Evolutionary conservation across 2,329 filamentous ascomycete genomes (phyloP).

Genomic region (Cladorrhinum sp.): DNA sequence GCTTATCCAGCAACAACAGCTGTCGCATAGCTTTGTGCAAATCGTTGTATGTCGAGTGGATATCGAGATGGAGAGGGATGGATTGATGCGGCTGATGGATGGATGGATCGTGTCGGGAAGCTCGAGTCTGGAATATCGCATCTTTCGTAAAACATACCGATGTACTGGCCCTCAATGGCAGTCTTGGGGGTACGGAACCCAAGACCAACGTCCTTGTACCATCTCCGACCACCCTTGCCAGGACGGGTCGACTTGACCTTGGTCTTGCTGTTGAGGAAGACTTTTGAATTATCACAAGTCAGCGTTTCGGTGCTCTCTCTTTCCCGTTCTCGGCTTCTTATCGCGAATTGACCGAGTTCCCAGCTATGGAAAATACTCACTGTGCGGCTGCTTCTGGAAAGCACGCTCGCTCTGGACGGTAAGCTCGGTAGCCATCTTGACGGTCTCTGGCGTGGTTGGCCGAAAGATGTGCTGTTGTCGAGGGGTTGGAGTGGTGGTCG

Average conservation of each 20-base stretch:
- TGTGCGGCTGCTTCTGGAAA: slow-evolving; percentile 99
- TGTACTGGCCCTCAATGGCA: slow-evolving; percentile 98
- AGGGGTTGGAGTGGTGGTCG: slow-evolving; percentile 24
- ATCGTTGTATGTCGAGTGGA: not conserved
- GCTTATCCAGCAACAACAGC: not conserved
- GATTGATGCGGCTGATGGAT: not conserved
- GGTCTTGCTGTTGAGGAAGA: slow-evolving; percentile 98
- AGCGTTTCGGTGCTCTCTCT: slow-evolving; percentile 14
- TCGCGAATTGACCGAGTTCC: slow-evolving; percentile 3
- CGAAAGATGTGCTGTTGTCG: slow-evolving; percentile 36
- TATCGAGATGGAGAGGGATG: not conserved
- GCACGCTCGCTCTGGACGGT: slow-evolving; percentile 99
- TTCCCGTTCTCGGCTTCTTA: slow-evolving; percentile 7
- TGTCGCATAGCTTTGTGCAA: not conserved
- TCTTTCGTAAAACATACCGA: slow-evolving; percentile 67
- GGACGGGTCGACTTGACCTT: slow-evolving; percentile 80
- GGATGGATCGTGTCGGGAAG: slow-evolving; percentile 1
- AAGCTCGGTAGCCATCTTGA: slow-evolving; percentile 94
- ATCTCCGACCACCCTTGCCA: slow-evolving; percentile 89
- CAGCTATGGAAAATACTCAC: slow-evolving; percentile 24
- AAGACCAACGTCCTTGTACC: slow-evolving; percentile 98
- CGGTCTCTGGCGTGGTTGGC: slow-evolving; percentile 41
- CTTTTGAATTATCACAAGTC: slow-evolving; percentile 22
- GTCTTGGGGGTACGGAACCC: slow-evolving; percentile 98
- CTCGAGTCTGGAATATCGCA: not conserved